These are phyloP conservation scores for Termitomyces sp. DNA, from an alignment of 768 basidiomycete genomes.

Conservation along the genomic window DNA sequence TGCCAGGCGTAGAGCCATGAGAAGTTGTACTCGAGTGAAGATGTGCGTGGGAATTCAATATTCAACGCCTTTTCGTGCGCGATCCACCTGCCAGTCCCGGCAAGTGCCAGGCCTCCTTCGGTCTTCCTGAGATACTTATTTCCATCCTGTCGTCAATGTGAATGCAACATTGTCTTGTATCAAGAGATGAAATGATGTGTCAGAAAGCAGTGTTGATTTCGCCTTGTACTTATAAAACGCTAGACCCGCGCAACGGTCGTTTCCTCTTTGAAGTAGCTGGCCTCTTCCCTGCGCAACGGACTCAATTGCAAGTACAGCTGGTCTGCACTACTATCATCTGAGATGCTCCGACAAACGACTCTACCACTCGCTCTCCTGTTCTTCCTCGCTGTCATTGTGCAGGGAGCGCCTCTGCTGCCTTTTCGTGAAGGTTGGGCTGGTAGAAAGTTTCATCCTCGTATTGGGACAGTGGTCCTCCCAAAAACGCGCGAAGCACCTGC, in stretches of 20 bases:
- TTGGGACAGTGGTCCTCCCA: neutral
- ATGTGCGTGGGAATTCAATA: neutral
- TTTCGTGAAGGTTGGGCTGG: neutral
- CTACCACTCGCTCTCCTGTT: neutral
- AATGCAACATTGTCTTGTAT: neutral
- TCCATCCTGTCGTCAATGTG: no score
- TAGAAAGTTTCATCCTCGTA: neutral
- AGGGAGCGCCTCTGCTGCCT: neutral
- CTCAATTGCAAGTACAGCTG: neutral
- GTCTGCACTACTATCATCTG: neutral
- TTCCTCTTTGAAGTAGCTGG: neutral
- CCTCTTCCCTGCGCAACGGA: neutral
- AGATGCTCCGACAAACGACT: neutral
- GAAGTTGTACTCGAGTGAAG: no score
- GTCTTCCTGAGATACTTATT: no score
- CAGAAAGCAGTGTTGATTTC: neutral
- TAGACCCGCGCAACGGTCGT: neutral
- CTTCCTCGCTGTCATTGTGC: neutral
- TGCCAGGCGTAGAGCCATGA: no score
- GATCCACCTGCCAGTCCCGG: no score
- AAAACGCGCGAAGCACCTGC: neutral
- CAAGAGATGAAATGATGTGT: neutral
- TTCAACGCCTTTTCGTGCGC: no score
- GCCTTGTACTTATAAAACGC: neutral
- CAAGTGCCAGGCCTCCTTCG: no score